These are phyloP conservation scores for Entomortierella parvispora DNA, from an alignment of 192 early-diverging fungal species.

Conservation along the genomic window DNA sequence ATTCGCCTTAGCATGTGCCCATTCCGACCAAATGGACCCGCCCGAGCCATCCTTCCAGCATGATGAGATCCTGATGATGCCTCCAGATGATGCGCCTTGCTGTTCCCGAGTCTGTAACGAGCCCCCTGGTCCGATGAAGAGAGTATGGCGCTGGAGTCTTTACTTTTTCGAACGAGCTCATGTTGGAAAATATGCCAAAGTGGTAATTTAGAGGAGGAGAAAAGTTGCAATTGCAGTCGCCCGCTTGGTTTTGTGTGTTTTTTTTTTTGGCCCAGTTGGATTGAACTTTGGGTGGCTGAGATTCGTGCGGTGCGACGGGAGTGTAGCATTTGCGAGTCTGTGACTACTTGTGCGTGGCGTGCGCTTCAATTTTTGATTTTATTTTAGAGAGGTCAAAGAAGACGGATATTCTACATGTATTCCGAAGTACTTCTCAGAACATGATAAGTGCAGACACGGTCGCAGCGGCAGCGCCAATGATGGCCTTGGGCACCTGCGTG, in stretches of 20 bases:
- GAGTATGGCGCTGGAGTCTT: neutral
- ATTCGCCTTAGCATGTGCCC: constrained; percentile 9
- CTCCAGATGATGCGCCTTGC: neutral
- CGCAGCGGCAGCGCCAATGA: constrained; percentile 12
- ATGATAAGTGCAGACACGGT: constrained; percentile 23
- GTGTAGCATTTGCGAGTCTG: too few relatives aligned
- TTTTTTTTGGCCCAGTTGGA: constrained; percentile 18
- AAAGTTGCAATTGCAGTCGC: constrained; percentile 28
- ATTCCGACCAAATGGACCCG: too few relatives aligned
- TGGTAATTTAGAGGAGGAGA: constrained; percentile 56
- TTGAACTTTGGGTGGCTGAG: constrained; percentile 4
- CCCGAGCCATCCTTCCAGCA: neutral
- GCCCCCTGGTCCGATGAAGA: too few relatives aligned
- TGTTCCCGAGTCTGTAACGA: neutral
- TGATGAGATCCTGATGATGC: constrained; percentile 7
- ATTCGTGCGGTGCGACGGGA: too few relatives aligned
- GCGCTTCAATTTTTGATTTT: constrained; percentile 4
- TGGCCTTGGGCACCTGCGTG: constrained; percentile 29
- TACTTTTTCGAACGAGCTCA: constrained; percentile 58
- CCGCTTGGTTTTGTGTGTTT: constrained; percentile 17
- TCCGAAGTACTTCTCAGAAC: too few relatives aligned
- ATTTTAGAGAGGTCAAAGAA: neutral
- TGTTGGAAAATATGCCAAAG: constrained; percentile 53
- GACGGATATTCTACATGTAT: too few relatives aligned
- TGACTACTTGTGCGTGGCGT: too few relatives aligned